Evolutionary conservation across 352 stramenopile genomes (phyloP), one percentile per base, ranked within the genome.

Genomic region (Phytophthora litchii): DNA sequence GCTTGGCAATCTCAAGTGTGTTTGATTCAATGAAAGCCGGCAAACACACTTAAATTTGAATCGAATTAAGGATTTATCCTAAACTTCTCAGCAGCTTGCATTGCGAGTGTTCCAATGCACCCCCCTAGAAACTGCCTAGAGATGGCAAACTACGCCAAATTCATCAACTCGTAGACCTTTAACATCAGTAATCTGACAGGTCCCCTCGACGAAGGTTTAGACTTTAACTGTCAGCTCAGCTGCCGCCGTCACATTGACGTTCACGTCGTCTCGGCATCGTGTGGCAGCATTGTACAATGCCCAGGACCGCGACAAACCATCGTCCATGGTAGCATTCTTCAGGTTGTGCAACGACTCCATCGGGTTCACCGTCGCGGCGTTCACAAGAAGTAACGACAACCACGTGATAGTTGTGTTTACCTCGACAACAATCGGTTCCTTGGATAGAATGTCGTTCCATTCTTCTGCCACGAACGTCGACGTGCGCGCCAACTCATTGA

Each of bases 391-490:
- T 40, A 93, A 52, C 42, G 84, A 93, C 14, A 88, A 61, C 78
- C 81, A 91, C 21, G 84, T 56, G 31, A 75, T 80, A 29, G 54
- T 82, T 29, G 54, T 59, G 46, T 86, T 60, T 16, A 60, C 50
- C 25, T 34, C 42, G 11, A 37, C 50, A 9, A 93, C 69, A 31
- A 89, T 82, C 3, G 56, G n/a, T 17, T 88, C 69, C 54, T 91
- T 90, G 1, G 80, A 78, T 2, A 93, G 41, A 13, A 93, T 72
- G 38, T 89, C 69, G 44, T 83, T 76, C 84, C 84, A 93, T n/a
- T 93, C 84, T 54, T 91, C 55, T 44, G 72, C 64, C 7, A 91
- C 68, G 38, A 93, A 93, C 32, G 38, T 71, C 9, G 70, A 43
- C 7, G 81, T 88, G 21, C 84, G 84, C 38, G 83, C 74, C 25